Conservation (phyloP, 371 early-diverging fungal genomes). For the Mucor plumbeus region DNA sequence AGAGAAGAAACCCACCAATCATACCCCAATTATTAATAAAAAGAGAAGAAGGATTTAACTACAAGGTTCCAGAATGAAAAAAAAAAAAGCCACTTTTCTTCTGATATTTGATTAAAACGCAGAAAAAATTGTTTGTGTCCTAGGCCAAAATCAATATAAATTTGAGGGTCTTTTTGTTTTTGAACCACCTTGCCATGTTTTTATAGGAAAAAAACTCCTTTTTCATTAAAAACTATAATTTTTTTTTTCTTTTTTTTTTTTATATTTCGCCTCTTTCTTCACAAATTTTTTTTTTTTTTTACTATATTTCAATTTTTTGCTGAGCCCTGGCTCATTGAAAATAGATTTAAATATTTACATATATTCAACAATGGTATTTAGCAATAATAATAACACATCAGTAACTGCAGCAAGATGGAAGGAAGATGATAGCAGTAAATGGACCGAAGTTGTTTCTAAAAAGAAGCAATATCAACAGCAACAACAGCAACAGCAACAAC, state of each 20-base stretch:
- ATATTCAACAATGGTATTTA: slow-evolving; percentile 1
- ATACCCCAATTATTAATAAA: background rate
- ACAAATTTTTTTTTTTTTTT: background rate
- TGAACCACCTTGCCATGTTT: slow-evolving; percentile 3
- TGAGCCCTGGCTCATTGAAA: slow-evolving; percentile 10
- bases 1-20: background rate
- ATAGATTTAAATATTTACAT: slow-evolving; percentile 4
- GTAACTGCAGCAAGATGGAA: background rate
- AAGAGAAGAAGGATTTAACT: slow-evolving; percentile 6
- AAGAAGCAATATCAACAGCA: slow-evolving; percentile 16
- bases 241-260: slow-evolving; percentile 15
- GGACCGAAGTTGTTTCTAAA: slow-evolving; percentile 25
- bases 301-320: background rate
- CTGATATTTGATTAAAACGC: background rate
- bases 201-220: slow-evolving; percentile 8
- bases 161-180: background rate
- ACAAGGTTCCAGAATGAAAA: slow-evolving; percentile 5
- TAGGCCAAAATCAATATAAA: background rate
- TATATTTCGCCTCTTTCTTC: background rate
- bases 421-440: slow-evolving; percentile 3
- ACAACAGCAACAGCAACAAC: slow-evolving; percentile 12
- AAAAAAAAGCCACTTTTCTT: slow-evolving; percentile 1
- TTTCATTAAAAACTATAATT: slow-evolving; percentile 8
- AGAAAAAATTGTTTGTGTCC: slow-evolving; percentile 6
- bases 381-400: background rate